A percentile compares a stretch with the other conserved stretches of the same genome.
phyloP scores from a whole-genome alignment of 305 asterid species.

The Fraxinus xanthoxyloides region DNA sequence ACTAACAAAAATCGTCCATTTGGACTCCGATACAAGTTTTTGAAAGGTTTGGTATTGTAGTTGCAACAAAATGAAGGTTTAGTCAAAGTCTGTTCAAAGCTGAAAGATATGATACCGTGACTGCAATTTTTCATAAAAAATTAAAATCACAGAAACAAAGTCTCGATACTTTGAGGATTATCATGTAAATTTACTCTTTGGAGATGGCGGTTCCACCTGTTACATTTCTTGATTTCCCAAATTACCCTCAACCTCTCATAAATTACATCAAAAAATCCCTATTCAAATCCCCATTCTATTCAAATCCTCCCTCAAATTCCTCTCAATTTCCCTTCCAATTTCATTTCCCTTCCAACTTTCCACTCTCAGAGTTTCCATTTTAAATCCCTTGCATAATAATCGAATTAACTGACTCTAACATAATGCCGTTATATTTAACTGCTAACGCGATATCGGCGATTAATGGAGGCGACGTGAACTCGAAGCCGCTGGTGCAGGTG shows the following conservation, averaged over 20 bases:
- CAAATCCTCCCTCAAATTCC: slow-evolving; percentile 25
- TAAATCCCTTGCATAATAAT: neutral
- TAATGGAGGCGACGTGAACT: slow-evolving; percentile 71
- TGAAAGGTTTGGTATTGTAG: neutral
- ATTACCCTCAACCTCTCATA: slow-evolving; percentile 17
- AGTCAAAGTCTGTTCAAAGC: neutral
- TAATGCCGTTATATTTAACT: slow-evolving; percentile 70
- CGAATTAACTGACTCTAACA: neutral
- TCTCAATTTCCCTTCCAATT: slow-evolving; percentile 7
- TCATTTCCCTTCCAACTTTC: slow-evolving; percentile 4
- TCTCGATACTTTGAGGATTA: neutral
- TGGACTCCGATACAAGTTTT: too few species aligned
- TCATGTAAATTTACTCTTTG: neutral
- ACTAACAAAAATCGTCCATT: too few species aligned
- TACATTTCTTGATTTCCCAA: slow-evolving; percentile 1
- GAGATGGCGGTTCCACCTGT: neutral
- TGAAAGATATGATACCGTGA: neutral
- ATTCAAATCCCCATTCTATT: slow-evolving; percentile 17
- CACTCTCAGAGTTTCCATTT: slow-evolving; percentile 14
- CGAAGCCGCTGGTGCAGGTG: slow-evolving; percentile 91
- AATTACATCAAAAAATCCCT: neutral
- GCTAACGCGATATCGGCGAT: slow-evolving; percentile 75
- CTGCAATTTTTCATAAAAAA: neutral
- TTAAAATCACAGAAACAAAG: neutral
- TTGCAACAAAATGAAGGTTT: neutral